Evolutionary conservation across 1,284 basidiomycete genomes (phyloP).

Genomic region (Fomitopsis schrenkii): DNA sequence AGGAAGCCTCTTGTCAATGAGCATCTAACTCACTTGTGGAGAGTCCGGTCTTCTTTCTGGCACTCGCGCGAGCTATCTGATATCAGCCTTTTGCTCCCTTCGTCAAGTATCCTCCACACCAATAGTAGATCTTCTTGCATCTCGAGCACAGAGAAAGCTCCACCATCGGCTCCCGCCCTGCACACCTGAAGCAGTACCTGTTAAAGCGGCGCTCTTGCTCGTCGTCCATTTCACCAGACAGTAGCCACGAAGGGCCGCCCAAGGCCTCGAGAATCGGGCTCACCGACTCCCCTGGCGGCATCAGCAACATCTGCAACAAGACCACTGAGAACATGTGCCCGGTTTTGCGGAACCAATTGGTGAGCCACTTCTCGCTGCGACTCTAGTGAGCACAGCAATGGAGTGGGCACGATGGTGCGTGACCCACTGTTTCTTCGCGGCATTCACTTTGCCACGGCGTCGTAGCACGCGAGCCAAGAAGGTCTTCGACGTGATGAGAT

Average conservation of each 20-base stretch:
- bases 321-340: conserved; percentile 3
- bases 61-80: conserved; percentile 16
- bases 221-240: neutral
- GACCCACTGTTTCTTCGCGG: conserved; percentile 2
- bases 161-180: conserved; percentile 12
- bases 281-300: neutral
- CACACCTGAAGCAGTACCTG: conserved; percentile 2
- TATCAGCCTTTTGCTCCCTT: neutral
- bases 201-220: too few species aligned
- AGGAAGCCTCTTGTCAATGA: neutral
- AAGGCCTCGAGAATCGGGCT: conserved; percentile 13
- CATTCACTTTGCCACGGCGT: neutral
- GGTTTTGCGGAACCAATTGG: conserved; percentile 15
- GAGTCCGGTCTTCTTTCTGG: conserved; percentile 17
- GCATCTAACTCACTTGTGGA: conserved; percentile 13
- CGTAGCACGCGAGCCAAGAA: conserved; percentile 3
- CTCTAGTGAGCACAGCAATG: neutral
- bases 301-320: conserved; percentile 6
- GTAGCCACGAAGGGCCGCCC: conserved; percentile 15
- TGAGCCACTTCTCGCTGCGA: conserved; percentile 8
- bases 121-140: conserved; percentile 18
- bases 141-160: conserved; percentile 13
- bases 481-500: neutral
- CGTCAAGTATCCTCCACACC: conserved; percentile 7
- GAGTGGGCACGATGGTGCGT: neutral